Conservation (phyloP, 805 yeast genomes). For the Scheffersomyces ergatensis region DNA sequence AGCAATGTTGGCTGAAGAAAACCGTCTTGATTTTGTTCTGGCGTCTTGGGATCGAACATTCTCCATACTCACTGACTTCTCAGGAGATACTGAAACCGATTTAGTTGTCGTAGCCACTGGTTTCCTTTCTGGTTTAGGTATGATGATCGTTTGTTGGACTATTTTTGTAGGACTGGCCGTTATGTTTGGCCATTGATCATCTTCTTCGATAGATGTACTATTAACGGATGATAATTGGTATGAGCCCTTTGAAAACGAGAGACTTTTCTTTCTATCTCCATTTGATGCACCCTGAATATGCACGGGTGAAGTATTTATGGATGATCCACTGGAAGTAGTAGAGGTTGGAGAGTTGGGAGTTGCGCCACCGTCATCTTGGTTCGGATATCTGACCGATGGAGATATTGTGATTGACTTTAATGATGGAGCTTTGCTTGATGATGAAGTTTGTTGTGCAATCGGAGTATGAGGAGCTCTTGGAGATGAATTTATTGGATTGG, state of each 20-base stretch:
- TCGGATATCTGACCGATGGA: constrained; percentile 23
- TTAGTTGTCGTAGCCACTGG: background rate
- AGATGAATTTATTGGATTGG: constrained; percentile 6
- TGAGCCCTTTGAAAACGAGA: constrained; percentile 8
- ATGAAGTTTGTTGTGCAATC: constrained; percentile 7
- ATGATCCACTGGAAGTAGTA: constrained; percentile 7
- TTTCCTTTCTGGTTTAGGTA: background rate
- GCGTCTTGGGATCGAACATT: background rate
- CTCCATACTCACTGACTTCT: background rate
- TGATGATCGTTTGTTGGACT: background rate
- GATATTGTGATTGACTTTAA: constrained; percentile 38
- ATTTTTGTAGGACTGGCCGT: background rate
- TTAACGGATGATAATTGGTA: constrained; percentile 3
- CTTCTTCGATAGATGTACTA: constrained; percentile 6
- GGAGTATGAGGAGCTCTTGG: constrained; percentile 1
- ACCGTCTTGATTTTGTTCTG: constrained; percentile 6
- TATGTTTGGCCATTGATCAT: constrained; percentile 4
- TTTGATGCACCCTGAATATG: background rate
- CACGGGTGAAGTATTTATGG: background rate
- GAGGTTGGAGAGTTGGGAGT: constrained; percentile 17
- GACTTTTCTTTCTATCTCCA: constrained; percentile 13
- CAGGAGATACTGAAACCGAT: background rate
- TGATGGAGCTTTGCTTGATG: constrained; percentile 26
- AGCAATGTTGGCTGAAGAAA: constrained; percentile 25
- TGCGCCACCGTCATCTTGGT: constrained; percentile 3